Evolutionary conservation across 129 eudicot genomes (phyloP).

Genomic region (Pulicaria dysenterica): DNA sequence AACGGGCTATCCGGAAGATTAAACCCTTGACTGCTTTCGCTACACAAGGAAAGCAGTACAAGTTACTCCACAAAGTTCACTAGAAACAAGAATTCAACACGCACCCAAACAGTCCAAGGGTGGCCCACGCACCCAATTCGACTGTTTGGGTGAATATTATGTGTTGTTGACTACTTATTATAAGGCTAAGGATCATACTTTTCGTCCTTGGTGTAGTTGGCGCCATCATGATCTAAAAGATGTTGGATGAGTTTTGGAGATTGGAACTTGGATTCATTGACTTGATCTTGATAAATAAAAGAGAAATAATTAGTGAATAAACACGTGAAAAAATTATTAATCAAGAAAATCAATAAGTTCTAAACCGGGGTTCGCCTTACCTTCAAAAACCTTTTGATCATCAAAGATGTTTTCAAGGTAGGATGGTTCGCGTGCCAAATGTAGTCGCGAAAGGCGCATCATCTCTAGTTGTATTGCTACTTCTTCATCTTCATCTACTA

Average conservation of each 20-base stretch:
- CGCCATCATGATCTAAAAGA: slow-evolving; percentile 28
- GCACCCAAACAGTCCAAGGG: background rate
- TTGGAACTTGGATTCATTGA: slow-evolving; percentile 40
- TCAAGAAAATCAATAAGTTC: background rate
- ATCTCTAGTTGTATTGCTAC: slow-evolving; percentile 51
- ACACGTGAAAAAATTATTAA: background rate
- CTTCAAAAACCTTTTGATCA: slow-evolving; percentile 46
- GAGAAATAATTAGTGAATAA: background rate
- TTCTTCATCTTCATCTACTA: slow-evolving; percentile 55
- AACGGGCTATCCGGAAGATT: slow-evolving; percentile 78
- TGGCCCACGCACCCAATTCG: background rate
- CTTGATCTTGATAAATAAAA: slow-evolving; percentile 19
- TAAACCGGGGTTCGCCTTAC: slow-evolving; percentile 18
- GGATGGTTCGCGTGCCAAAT: slow-evolving; percentile 39
- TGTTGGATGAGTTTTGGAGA: slow-evolving; percentile 39
- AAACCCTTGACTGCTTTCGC: slow-evolving; percentile 45
- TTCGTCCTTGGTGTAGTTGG: slow-evolving; percentile 40
- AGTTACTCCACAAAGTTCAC: slow-evolving; percentile 20
- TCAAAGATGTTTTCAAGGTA: slow-evolving; percentile 40
- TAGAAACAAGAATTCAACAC: slow-evolving; percentile 8
- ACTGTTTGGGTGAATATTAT: background rate
- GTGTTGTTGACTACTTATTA: background rate
- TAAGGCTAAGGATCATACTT: slow-evolving; percentile 36
- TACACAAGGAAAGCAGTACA: slow-evolving; percentile 4
- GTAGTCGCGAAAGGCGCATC: slow-evolving; percentile 55